A percentile compares a stretch with the other conserved stretches of the same genome.
Conservation (phyloP, 495 filamentous ascomycete species). For the Aspergillus steynii region DNA sequence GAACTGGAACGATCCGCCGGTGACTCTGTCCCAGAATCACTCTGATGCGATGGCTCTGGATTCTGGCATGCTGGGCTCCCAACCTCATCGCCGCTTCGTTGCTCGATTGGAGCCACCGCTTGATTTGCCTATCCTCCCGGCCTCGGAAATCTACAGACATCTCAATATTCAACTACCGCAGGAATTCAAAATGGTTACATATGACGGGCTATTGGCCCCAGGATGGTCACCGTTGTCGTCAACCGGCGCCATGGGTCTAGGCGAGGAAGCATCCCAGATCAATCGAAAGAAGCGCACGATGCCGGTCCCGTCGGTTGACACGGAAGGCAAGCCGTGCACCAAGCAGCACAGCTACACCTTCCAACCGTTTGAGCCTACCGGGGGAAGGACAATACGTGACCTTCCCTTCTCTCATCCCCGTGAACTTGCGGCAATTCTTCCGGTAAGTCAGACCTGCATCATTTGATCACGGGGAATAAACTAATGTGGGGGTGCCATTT, state of each 20-base stretch:
- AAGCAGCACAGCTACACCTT: constrained; percentile 68
- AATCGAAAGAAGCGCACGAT: constrained; percentile 34
- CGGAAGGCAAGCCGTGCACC: constrained; percentile 38
- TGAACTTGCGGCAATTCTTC: constrained; percentile 77
- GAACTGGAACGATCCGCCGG: constrained; percentile 54
- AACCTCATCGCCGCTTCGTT: constrained; percentile 78
- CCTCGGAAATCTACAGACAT: constrained; percentile 64
- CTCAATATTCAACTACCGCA: constrained; percentile 57
- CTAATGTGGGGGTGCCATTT: constrained; percentile 7
- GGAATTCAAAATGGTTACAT: constrained; percentile 58
- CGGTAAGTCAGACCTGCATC: constrained; percentile 34
- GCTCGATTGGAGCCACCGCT: constrained; percentile 84
- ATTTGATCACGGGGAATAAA: neutral
- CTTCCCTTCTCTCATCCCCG: constrained; percentile 85
- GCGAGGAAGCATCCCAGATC: constrained; percentile 28
- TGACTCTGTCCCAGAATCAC: constrained; percentile 42
- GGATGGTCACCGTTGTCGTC: constrained; percentile 28
- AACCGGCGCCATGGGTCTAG: constrained; percentile 22
- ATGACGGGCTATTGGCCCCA: constrained; percentile 67
- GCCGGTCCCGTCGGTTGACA: constrained; percentile 35
- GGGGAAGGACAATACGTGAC: constrained; percentile 65
- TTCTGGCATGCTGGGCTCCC: constrained; percentile 42
- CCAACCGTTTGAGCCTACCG: constrained; percentile 67
- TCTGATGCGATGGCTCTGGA: constrained; percentile 50
- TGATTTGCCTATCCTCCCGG: constrained; percentile 66